phyloP scores from a whole-genome alignment of 2,329 filamentous ascomycete genomes.

The Botrytis deweyae region DNA sequence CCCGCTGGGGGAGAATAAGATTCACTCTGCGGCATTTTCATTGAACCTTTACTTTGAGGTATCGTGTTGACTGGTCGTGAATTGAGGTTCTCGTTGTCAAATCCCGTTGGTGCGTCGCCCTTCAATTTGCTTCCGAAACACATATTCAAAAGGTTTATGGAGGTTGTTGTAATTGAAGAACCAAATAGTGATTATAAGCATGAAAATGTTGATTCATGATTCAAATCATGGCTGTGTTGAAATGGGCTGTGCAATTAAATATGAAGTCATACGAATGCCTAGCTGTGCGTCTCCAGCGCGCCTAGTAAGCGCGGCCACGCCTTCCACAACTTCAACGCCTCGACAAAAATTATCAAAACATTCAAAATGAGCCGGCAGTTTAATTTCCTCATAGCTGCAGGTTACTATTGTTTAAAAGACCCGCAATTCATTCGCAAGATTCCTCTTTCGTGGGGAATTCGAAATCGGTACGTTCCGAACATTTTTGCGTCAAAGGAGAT shows the following conservation, averaged over 20 bases:
- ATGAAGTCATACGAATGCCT: conserved; percentile 1
- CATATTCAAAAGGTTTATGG: conserved; percentile 25
- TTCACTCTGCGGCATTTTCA: conserved; percentile 34
- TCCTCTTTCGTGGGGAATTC: background rate
- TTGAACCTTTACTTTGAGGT: conserved; percentile 23
- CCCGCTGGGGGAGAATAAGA: conserved; percentile 39
- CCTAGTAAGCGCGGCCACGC: background rate
- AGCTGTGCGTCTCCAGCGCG: background rate
- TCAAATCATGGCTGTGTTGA: background rate
- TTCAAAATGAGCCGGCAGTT: background rate
- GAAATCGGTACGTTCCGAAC: background rate
- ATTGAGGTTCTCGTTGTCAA: conserved; percentile 25
- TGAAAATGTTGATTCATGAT: background rate
- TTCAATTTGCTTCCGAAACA: conserved; percentile 35
- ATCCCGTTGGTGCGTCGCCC: conserved; percentile 28
- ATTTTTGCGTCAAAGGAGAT: background rate
- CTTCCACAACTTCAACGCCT: background rate
- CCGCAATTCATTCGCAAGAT: background rate
- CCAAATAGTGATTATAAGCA: background rate
- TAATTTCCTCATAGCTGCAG: too few relatives aligned
- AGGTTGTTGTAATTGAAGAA: background rate
- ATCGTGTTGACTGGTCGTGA: conserved; percentile 32
- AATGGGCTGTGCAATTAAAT: background rate
- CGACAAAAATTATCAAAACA: background rate
- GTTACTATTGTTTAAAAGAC: background rate